A percentile compares a stretch with the other conserved stretches of the same genome.
Conservation (phyloP, 257 asterid species). For the Solanum sejunctum region DNA sequence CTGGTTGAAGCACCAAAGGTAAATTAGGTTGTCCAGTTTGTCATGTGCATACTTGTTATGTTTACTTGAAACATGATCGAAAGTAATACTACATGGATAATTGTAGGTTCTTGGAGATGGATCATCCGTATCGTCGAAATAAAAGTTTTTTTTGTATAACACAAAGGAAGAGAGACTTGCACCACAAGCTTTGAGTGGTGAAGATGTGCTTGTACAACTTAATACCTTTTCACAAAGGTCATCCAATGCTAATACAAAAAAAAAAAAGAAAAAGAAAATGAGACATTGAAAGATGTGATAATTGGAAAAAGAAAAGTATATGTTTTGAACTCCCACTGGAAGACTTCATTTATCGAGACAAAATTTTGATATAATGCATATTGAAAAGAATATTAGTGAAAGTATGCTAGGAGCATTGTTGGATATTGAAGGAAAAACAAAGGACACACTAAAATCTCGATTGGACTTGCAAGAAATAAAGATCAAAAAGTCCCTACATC, state of each 20-base stretch:
- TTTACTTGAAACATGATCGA: too few relatives aligned
- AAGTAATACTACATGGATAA: too few relatives aligned
- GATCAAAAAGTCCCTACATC: background rate
- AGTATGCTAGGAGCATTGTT: background rate
- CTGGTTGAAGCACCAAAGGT: background rate
- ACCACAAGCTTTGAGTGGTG: too few relatives aligned
- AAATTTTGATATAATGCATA: background rate
- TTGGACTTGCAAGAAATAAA: background rate
- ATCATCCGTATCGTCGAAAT: too few relatives aligned
- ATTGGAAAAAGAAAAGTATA: background rate
- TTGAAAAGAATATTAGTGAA: slow-evolving; percentile 4
- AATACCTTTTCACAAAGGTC: too few relatives aligned
- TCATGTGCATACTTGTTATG: background rate
- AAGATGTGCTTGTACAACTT: too few relatives aligned
- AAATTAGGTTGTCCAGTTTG: background rate
- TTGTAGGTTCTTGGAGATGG: too few relatives aligned
- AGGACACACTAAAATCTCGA: background rate
- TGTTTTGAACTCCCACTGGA: background rate
- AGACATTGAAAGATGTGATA: too few relatives aligned
- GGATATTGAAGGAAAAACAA: background rate
- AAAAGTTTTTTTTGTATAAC: too few relatives aligned
- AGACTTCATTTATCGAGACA: background rate
- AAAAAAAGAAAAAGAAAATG: too few relatives aligned
- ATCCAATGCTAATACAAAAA: too few relatives aligned
- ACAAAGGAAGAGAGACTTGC: too few relatives aligned